These are phyloP conservation scores for Tricholoma sp. DNA, from an alignment of 768 basidiomycete species.

Conservation along the genomic window DNA sequence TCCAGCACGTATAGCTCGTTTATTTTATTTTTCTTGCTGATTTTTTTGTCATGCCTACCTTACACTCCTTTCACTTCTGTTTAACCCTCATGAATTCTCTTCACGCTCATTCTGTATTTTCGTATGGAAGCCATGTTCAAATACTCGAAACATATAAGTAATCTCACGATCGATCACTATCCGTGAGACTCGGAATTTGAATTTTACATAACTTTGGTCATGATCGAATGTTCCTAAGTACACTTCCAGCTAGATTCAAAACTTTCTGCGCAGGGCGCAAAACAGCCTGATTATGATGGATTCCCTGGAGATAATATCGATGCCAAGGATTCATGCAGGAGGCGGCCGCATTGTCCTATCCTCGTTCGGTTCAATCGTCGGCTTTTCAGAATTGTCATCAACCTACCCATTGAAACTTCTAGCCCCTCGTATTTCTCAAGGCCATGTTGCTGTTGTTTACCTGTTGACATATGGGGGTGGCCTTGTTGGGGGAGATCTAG, in stretches of 20 bases:
- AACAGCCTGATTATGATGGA: slow-evolving; percentile 8
- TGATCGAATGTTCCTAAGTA: no score
- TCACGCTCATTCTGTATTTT: slow-evolving; percentile 11
- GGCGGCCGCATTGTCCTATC: slow-evolving; percentile 54
- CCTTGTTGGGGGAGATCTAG: slow-evolving; percentile 78
- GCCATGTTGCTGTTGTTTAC: slow-evolving; percentile 64
- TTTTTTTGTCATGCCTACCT: slow-evolving; percentile 19
- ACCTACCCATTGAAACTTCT: slow-evolving; percentile 87
- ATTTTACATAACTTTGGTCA: no score
- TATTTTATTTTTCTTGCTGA: slow-evolving; percentile 21
- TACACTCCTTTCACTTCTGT: slow-evolving; percentile 16
- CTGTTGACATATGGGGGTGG: slow-evolving; percentile 89
- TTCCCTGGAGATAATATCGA: slow-evolving; percentile 15
- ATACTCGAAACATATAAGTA: slow-evolving; percentile 2
- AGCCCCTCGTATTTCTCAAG: slow-evolving; percentile 53
- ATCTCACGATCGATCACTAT: neutral
- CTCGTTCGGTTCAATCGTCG: slow-evolving; percentile 47
- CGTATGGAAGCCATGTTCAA: slow-evolving; percentile 18
- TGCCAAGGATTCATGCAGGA: slow-evolving; percentile 37
- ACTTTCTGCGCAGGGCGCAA: neutral
- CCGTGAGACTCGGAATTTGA: neutral
- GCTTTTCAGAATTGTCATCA: slow-evolving; percentile 71
- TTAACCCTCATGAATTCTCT: slow-evolving; percentile 5
- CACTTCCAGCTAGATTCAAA: no score
- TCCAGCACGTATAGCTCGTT: slow-evolving; percentile 18